Conservation (phyloP, 192 early-diverging fungal genomes). For the Podila minutissima region DNA sequence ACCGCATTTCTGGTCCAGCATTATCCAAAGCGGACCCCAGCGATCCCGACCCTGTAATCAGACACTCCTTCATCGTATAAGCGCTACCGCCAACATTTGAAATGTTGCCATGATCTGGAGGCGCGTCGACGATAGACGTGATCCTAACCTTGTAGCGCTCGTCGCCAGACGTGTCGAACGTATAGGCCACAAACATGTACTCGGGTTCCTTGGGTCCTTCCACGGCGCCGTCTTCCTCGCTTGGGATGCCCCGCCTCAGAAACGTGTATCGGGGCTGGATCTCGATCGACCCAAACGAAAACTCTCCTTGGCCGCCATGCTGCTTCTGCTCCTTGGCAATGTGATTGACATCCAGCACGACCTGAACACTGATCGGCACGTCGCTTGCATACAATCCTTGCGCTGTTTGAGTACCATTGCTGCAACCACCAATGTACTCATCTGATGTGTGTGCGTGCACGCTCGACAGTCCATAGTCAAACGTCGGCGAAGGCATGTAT, state of each 20-base stretch:
- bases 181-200: slow-evolving; percentile 21
- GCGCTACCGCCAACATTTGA: background rate
- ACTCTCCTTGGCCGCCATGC: background rate
- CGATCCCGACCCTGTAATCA: background rate
- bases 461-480: background rate
- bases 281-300: slow-evolving; percentile 31
- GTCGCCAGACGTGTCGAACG: slow-evolving; percentile 17
- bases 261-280: slow-evolving; percentile 23
- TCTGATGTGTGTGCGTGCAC: background rate
- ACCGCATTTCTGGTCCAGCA: slow-evolving; percentile 22
- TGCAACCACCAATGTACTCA: background rate
- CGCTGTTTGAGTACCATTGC: background rate
- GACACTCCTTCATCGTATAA: background rate
- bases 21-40: slow-evolving; percentile 8
- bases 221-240: background rate
- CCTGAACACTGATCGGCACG: background rate
- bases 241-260: background rate
- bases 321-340: slow-evolving; percentile 14
- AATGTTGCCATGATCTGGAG: background rate
- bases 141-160: slow-evolving; percentile 19
- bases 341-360: slow-evolving; percentile 30
- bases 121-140: background rate
- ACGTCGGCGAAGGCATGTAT: background rate
- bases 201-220: background rate
- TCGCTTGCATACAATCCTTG: background rate